Conservation (phyloP, 495 filamentous ascomycete genomes). For the Neurospora tetraspora region DNA sequence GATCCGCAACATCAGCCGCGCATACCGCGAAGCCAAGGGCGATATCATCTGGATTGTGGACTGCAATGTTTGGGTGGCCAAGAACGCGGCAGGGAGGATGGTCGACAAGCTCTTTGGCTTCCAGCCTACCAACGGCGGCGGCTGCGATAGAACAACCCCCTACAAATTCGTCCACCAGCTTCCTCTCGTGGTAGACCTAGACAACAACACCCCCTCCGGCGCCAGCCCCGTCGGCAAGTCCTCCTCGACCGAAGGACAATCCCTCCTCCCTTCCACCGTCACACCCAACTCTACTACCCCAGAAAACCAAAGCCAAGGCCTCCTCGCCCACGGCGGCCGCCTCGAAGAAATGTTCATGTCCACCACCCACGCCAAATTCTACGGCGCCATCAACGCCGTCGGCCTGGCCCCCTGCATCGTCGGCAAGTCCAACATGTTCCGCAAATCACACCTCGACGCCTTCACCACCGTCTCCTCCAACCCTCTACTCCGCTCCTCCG, state of each 20-base stretch:
- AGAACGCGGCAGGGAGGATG: constrained; percentile 71
- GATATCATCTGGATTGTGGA: constrained; percentile 94
- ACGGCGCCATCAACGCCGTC: constrained; percentile 93
- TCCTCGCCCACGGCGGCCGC: constrained; percentile 53
- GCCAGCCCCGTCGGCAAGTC: constrained; percentile 13
- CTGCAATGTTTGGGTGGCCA: constrained; percentile 90
- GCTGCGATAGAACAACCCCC: constrained; percentile 30
- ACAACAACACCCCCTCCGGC: constrained; percentile 14
- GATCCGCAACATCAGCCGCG: constrained; percentile 92
- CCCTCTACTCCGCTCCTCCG: constrained; percentile 32
- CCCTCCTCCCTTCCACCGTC: constrained; percentile 5
- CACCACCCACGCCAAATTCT: constrained; percentile 94
- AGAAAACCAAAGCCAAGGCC: neutral
- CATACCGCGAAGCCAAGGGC: constrained; percentile 85
- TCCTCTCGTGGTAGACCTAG: constrained; percentile 72
- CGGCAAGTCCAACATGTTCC: constrained; percentile 98
- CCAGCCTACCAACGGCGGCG: constrained; percentile 20
- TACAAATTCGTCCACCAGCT: constrained; percentile 97
- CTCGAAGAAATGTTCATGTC: constrained; percentile 93
- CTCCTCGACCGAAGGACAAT: neutral
- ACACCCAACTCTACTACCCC: neutral
- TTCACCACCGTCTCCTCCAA: constrained; percentile 52
- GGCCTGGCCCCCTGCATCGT: constrained; percentile 86
- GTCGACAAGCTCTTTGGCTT: constrained; percentile 76
- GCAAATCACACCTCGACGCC: constrained; percentile 75